Evolutionary conservation across 2,329 filamentous ascomycete genomes (phyloP).

Genomic region (Epicoccum nigrum): DNA sequence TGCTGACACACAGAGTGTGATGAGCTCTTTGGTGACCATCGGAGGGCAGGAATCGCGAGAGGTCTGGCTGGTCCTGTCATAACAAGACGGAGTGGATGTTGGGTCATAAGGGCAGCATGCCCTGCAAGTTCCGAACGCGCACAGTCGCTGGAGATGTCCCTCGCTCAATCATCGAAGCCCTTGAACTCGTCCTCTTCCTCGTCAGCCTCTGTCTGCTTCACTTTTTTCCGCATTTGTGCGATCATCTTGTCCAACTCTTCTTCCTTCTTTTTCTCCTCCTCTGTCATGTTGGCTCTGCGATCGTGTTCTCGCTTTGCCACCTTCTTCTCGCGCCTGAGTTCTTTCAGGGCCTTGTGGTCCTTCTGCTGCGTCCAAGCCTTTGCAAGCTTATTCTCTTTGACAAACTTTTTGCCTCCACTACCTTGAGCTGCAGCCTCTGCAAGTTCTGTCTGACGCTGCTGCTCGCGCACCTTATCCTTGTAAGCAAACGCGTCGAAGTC

Average conservation of each 20-base stretch:
- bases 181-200: slow-evolving; percentile 40
- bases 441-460: slow-evolving; percentile 48
- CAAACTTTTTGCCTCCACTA: slow-evolving; percentile 27
- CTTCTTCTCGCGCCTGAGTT: slow-evolving; percentile 44
- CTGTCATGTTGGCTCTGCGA: slow-evolving; percentile 30
- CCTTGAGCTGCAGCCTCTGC: slow-evolving; percentile 34
- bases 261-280: slow-evolving; percentile 43
- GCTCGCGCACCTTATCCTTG: slow-evolving; percentile 54
- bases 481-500: slow-evolving; percentile 52
- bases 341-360: slow-evolving; percentile 40
- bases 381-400: slow-evolving; percentile 35
- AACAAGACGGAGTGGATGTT: no score
- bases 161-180: slow-evolving; percentile 43
- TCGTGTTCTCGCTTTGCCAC: slow-evolving; percentile 40
- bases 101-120: no score
- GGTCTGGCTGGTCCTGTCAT: no score
- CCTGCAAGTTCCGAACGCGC: background rate
- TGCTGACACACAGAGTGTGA: no score
- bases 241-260: slow-evolving; percentile 43
- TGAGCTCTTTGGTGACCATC: no score
- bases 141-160: background rate
- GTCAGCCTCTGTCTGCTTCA: slow-evolving; percentile 32
- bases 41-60: no score
- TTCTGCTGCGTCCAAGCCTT: slow-evolving; percentile 47
- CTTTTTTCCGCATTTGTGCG: slow-evolving; percentile 35